These are phyloP conservation scores for Fusarium domesticum DNA, from an alignment of 2,329 filamentous ascomycete genomes.

Conservation along the genomic window DNA sequence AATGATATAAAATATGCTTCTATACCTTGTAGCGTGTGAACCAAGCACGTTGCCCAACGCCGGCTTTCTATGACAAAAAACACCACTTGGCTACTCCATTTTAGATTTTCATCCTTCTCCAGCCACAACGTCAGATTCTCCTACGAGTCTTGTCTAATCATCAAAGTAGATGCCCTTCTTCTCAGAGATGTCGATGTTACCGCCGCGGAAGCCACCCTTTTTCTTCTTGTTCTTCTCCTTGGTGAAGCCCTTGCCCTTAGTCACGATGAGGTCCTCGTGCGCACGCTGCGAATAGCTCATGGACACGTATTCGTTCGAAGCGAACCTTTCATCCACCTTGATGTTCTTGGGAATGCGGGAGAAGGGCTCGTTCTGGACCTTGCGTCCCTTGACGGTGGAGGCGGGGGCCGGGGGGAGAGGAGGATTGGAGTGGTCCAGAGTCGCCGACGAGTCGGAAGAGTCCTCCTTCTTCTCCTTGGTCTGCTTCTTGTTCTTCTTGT, in stretches of 20 bases:
- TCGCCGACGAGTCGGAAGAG: slow-evolving; percentile 47
- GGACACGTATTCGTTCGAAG: slow-evolving; percentile 76
- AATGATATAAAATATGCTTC: slow-evolving; percentile 8
- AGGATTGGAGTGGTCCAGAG: slow-evolving; percentile 45
- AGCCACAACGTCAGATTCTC: neutral
- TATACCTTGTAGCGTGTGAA: slow-evolving; percentile 17
- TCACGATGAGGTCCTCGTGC: slow-evolving; percentile 82
- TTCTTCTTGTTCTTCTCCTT: slow-evolving; percentile 99
- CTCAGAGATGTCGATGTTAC: slow-evolving; percentile 76
- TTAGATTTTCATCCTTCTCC: neutral
- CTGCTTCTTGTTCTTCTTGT: slow-evolving; percentile 5
- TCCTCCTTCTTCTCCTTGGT: slow-evolving; percentile 29
- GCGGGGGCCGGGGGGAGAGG: slow-evolving; percentile 54
- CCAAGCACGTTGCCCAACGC: slow-evolving; percentile 22
- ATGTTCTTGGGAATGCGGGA: slow-evolving; percentile 71
- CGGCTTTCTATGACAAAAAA: slow-evolving; percentile 22
- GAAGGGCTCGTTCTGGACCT: slow-evolving; percentile 66
- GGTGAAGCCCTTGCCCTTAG: slow-evolving; percentile 93
- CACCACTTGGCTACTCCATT: neutral
- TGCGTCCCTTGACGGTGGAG: slow-evolving; percentile 31
- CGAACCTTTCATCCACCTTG: slow-evolving; percentile 64
- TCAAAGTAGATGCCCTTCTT: slow-evolving; percentile 94
- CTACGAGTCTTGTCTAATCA: slow-evolving; percentile 52
- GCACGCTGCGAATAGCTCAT: slow-evolving; percentile 90
- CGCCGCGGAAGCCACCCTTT: slow-evolving; percentile 85